Evolutionary conservation across 345 rosid genomes (phyloP).

Genomic region (Salix udensis): DNA sequence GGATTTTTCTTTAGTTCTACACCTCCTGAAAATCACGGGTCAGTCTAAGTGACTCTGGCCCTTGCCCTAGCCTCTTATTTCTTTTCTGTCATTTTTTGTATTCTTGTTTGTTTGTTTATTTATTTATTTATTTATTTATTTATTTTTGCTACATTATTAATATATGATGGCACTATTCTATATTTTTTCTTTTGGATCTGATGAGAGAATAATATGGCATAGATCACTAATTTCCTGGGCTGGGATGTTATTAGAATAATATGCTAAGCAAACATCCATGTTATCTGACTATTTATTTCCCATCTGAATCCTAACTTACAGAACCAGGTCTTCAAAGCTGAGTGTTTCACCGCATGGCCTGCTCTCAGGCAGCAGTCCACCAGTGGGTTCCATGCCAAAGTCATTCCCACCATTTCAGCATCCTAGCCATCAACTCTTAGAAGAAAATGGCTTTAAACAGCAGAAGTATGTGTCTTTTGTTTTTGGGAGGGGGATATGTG

Average conservation of each 20-base stretch:
- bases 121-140: too few relatives aligned
- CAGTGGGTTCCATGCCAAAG: slow-evolving; percentile 93
- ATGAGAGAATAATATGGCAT: not conserved
- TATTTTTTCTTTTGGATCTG: not conserved
- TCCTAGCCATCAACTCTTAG: slow-evolving; percentile 91
- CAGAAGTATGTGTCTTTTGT: slow-evolving; percentile 63
- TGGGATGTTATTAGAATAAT: not conserved
- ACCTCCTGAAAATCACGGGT: slow-evolving; percentile 91
- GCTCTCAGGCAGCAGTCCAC: slow-evolving; percentile 82
- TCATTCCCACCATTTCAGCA: slow-evolving; percentile 91
- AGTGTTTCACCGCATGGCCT: slow-evolving; percentile 71
- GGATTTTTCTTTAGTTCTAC: slow-evolving; percentile 96
- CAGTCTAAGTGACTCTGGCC: slow-evolving; percentile 31
- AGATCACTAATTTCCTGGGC: not conserved
- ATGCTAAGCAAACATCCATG: not conserved
- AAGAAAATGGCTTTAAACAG: slow-evolving; percentile 94
- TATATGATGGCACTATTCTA: not conserved
- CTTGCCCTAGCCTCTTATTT: not conserved
- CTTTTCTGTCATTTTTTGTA: not conserved
- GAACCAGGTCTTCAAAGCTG: slow-evolving; percentile 70
- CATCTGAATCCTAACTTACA: slow-evolving; percentile 32
- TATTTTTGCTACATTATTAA: not conserved
- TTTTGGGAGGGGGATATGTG: not conserved
- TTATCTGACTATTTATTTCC: slow-evolving; percentile 1
- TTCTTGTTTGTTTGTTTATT: not conserved